A percentile compares a stretch with the other conserved stretches of the same genome.
phyloP scores from a whole-genome alignment of 1,284 basidiomycete species.

The Pascua guehoae region DNA sequence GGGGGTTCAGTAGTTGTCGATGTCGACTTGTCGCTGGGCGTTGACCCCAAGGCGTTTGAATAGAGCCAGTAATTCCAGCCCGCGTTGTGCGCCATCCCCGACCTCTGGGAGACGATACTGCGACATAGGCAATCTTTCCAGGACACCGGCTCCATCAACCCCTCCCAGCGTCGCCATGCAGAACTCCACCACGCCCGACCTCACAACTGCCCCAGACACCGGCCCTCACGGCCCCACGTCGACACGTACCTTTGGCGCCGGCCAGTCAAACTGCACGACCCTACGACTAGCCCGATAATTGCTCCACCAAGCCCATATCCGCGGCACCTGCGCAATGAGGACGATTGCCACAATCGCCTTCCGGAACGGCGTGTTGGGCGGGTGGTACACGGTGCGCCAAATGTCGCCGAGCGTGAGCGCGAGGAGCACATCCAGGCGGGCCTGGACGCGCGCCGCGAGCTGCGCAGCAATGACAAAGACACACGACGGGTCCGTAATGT shows the following conservation, averaged over 20 bases:
- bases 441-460: background rate
- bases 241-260: constrained; percentile 58
- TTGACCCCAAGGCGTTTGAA: too few relatives aligned
- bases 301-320: constrained; percentile 8
- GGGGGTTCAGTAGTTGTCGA: too few relatives aligned
- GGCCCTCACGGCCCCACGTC: too few relatives aligned
- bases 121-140: too few relatives aligned
- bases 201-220: too few relatives aligned
- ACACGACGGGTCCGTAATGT: background rate
- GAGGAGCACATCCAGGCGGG: background rate
- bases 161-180: too few relatives aligned
- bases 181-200: too few relatives aligned
- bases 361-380: constrained; percentile 25
- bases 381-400: constrained; percentile 34
- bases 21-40: too few relatives aligned
- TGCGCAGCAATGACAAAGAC: background rate
- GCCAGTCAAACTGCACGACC: constrained; percentile 62
- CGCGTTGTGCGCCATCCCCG: too few relatives aligned
- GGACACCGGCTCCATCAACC: too few relatives aligned
- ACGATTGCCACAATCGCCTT: constrained; percentile 22
- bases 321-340: constrained; percentile 6
- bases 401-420: constrained; percentile 32
- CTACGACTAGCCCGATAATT: constrained; percentile 40
- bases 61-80: too few relatives aligned
- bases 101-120: too few relatives aligned